Percentiles rank a stretch among this genome's conserved stretches.
Conservation (phyloP, 208 protist genomes). For the Novymonas esmeraldas region DNA sequence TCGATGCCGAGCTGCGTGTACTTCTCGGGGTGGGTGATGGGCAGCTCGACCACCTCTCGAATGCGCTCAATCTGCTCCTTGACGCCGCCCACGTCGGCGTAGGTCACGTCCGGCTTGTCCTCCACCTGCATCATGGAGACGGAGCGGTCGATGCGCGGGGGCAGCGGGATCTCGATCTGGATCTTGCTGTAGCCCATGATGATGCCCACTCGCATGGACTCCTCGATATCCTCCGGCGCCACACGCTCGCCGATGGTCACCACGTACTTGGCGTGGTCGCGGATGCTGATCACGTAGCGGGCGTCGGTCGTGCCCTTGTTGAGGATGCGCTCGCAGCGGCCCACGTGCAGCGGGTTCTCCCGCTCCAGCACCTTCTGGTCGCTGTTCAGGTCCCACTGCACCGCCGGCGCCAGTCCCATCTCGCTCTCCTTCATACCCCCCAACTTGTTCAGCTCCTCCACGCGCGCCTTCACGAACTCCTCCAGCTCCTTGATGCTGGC, state of each 20-base stretch:
- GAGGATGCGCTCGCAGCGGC: conserved; percentile 99
- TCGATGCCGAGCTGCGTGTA: conserved; percentile 99
- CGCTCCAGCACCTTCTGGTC: conserved; percentile 97
- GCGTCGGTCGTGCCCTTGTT: conserved; percentile 92
- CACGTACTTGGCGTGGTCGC: conserved; percentile 99
- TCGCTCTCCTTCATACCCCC: conserved; percentile 99
- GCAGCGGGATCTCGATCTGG: conserved; percentile 99
- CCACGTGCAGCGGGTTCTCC: conserved; percentile 98
- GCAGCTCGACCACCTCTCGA: conserved; percentile 99
- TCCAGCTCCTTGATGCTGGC: conserved; percentile 97
- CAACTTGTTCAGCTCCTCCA: conserved; percentile 96
- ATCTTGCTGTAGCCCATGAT: conserved; percentile 98
- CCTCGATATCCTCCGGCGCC: conserved; percentile 99
- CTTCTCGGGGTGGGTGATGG: conserved; percentile 98
- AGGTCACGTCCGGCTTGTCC: conserved; percentile 99
- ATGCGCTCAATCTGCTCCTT: conserved; percentile 99
- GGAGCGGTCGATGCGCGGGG: conserved; percentile 99
- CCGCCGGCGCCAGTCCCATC: conserved; percentile 98
- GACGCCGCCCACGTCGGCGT: conserved; percentile 99
- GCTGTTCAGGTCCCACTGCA: conserved; percentile 98
- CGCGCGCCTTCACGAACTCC: conserved; percentile 96
- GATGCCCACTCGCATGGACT: conserved; percentile 99
- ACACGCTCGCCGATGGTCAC: conserved; percentile 99
- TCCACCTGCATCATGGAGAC: conserved; percentile 99
- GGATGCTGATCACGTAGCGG: conserved; percentile 99